phyloP scores from a whole-genome alignment of 2,329 filamentous ascomycete species.

The Hypoxylon sp. region DNA sequence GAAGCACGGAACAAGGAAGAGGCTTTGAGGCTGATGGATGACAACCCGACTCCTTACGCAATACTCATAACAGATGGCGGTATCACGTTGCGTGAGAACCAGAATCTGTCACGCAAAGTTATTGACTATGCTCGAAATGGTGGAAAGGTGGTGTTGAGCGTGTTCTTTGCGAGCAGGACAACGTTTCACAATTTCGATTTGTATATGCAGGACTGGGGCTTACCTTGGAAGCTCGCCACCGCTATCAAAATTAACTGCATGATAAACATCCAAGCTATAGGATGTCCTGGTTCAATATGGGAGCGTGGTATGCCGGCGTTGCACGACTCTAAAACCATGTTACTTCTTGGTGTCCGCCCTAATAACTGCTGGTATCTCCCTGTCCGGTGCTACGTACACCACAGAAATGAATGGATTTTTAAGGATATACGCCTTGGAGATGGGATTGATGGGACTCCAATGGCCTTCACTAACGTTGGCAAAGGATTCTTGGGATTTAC shows the following conservation, averaged over 20 bases:
- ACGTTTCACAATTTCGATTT: neutral
- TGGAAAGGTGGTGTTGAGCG: constrained; percentile 5
- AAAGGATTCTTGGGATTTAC: constrained; percentile 17
- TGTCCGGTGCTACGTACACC: no score
- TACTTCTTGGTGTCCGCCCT: neutral
- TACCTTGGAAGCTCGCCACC: constrained; percentile 17
- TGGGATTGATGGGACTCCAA: constrained; percentile 7
- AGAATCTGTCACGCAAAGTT: constrained; percentile 1
- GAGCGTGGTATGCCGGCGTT: constrained; percentile 6
- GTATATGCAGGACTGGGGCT: constrained; percentile 14
- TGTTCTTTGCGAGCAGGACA: neutral
- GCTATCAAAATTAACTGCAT: constrained; percentile 3
- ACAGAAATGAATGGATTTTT: no score
- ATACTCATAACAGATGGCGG: constrained; percentile 17
- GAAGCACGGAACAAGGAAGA: neutral
- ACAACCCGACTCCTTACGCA: constrained; percentile 5
- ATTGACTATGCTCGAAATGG: constrained; percentile 10
- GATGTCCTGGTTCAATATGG: neutral
- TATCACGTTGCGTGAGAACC: constrained; percentile 7
- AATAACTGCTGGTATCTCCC: constrained; percentile 19
- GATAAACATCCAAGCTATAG: constrained; percentile 6
- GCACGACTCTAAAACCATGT: neutral
- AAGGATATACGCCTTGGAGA: neutral
- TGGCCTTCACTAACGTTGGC: constrained; percentile 17
- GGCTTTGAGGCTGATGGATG: neutral